These are phyloP conservation scores for Aspergillus brasiliensis DNA, from an alignment of 2,329 filamentous ascomycete species.

Conservation along the genomic window DNA sequence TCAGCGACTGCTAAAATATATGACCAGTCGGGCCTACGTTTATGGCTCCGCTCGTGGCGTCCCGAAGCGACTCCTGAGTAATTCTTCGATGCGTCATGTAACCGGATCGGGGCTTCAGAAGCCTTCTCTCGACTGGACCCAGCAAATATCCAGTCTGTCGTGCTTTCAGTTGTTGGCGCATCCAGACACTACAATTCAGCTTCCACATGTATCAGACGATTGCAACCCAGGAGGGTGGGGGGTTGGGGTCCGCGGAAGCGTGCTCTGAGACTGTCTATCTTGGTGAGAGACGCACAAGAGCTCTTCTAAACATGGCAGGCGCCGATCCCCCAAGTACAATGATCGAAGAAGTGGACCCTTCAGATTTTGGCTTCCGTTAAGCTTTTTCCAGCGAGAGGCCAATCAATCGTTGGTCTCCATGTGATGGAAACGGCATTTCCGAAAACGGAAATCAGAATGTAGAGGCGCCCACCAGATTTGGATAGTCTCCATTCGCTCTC, in stretches of 20 bases:
- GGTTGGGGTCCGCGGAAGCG: not conserved
- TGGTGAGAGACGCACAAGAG: not conserved
- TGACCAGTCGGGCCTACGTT: not conserved
- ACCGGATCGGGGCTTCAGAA: not conserved
- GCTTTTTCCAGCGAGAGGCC: not conserved
- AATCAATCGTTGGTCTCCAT: not conserved
- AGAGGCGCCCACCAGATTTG: not conserved
- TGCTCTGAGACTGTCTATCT: not conserved
- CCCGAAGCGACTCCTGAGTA: not conserved
- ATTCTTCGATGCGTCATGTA: conserved; percentile 22
- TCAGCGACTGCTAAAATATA: conserved; percentile 6
- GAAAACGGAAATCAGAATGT: conserved; percentile 4
- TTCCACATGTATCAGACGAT: not conserved
- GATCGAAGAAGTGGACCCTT: not conserved
- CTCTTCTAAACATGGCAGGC: not conserved
- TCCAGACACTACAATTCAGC: not conserved
- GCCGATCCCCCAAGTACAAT: not conserved
- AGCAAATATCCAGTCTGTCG: conserved; percentile 15
- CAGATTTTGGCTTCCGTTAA: not conserved
- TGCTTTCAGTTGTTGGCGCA: not conserved
- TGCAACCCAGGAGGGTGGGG: not conserved
- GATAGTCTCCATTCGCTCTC: not conserved
- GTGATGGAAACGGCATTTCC: conserved; percentile 22
- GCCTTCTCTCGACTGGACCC: not conserved
- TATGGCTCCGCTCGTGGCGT: conserved; percentile 3